These are phyloP conservation scores for Luffa acutangula DNA, from an alignment of 306 rosid genomes.

Conservation along the genomic window DNA sequence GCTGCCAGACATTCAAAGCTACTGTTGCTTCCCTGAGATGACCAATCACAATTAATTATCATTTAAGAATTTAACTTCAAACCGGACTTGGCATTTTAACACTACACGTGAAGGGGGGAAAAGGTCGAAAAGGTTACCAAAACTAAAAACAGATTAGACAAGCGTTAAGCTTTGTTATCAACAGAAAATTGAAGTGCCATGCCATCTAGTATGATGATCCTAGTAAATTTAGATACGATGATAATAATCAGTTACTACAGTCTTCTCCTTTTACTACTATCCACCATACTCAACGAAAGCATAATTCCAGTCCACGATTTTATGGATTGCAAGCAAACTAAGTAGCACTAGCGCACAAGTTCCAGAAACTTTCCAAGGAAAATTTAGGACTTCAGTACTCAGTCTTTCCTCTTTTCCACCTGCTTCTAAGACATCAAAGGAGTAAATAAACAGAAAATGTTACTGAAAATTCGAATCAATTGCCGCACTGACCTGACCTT, in stretches of 20 bases:
- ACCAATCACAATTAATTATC: slow-evolving; percentile 11
- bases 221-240: not conserved
- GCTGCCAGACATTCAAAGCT: slow-evolving; percentile 91
- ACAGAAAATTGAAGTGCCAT: not conserved
- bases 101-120: not conserved
- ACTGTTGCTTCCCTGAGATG: slow-evolving; percentile 61
- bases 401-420: not conserved
- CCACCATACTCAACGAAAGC: not conserved
- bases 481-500: slow-evolving; percentile 36
- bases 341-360: not conserved
- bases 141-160: not conserved
- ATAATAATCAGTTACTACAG: not conserved
- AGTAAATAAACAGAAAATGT: not conserved
- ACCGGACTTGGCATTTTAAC: not conserved
- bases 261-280: too few species aligned
- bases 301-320: not conserved
- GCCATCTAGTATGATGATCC: not conserved
- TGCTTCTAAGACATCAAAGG: not conserved
- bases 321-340: not conserved
- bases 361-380: not conserved
- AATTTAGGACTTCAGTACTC: not conserved
- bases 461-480: not conserved
- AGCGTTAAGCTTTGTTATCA: not conserved
- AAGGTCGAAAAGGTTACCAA: not conserved
- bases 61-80: not conserved